Evolutionary conservation across 1,284 basidiomycete genomes (phyloP).

Genomic region (Melampsora allii-populina): DNA sequence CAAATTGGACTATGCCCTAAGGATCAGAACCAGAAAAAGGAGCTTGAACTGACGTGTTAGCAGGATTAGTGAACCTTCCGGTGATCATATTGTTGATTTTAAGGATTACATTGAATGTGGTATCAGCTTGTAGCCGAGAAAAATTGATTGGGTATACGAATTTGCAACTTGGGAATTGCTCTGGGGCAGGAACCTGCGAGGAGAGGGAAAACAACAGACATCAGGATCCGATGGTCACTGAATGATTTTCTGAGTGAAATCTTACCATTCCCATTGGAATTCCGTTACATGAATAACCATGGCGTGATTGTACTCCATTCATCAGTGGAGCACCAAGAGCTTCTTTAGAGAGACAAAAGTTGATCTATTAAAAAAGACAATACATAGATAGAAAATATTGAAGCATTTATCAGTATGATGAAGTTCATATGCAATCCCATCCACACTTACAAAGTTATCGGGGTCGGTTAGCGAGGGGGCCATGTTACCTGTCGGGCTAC

Average conservation of each 20-base stretch:
- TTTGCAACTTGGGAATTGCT: conserved; percentile 25
- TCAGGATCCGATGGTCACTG: background rate
- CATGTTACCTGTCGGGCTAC: conserved; percentile 21
- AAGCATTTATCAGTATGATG: background rate
- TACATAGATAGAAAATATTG: background rate
- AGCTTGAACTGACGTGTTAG: conserved; percentile 16
- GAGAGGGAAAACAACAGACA: background rate
- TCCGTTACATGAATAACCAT: conserved; percentile 29
- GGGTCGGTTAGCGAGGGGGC: conserved; percentile 3
- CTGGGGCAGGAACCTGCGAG: conserved; percentile 16
- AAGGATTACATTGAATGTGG: conserved; percentile 19
- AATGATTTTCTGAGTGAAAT: background rate
- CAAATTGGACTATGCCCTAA: no score
- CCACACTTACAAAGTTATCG: conserved; percentile 32
- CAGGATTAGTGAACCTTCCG: conserved; percentile 21
- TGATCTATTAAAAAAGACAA: conserved; percentile 7
- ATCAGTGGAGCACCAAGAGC: conserved; percentile 13
- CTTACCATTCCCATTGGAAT: conserved; percentile 43
- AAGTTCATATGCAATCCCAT: background rate
- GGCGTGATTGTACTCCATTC: conserved; percentile 11
- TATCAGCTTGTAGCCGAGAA: conserved; percentile 16
- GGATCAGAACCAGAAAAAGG: no score
- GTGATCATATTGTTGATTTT: conserved; percentile 32
- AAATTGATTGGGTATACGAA: conserved; percentile 28
- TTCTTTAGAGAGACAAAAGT: conserved; percentile 28